Base-by-base conservation (phyloP, 2,329 filamentous ascomycete genomes). In the Trichoderma simmonsii region DNA sequence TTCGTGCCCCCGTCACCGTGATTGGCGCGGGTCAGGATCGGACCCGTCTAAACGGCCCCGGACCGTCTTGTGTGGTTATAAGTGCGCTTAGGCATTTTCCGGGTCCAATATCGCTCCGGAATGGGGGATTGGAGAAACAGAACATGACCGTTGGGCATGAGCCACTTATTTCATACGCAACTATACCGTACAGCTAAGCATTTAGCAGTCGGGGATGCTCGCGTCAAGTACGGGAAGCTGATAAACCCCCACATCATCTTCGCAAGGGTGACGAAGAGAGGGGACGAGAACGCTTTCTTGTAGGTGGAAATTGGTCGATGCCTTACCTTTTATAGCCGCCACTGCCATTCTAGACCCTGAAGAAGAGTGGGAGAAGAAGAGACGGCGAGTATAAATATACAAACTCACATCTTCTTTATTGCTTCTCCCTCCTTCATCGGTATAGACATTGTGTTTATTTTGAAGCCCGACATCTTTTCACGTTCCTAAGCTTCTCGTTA, bases 1-100 rank as follows among this genome's bases (percentile, higher is more conserved):
- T 14, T 69, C n/a, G 36, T 34, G n/a, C n/a, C 66, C 26, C 66
- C 24, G 21, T 51, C 28, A 24, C 57, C 28, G 66, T 70, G 66
- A 70, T 70, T 70, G 66, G 66, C 36, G 66, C 66, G 66, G 66
- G 66, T 70, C 66, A 62, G 39, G 39, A 61, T 32, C 39, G 66
- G 57, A 43, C 66, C 66, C 66, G 66, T 62, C 66, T 61, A 60
- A 36, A 70, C 66, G 66, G 66, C 39, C 57, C 57, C 57, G 36
- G 57, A 62, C 56, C 28, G 48, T 30, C 48, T 24, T 51, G 32
- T n/a, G 28, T 67, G 64, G 51, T 57, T 59, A 56, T 39, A 56
- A 67, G 32, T 62, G 57, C 66, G 57, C 66, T 62, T 70, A 61
- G 66, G 66, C 39, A 62, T 70, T 67, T 69, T 70, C 57, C 57